phyloP scores from a whole-genome alignment of 768 basidiomycete genomes.

The Fistulinella prunicolor region DNA sequence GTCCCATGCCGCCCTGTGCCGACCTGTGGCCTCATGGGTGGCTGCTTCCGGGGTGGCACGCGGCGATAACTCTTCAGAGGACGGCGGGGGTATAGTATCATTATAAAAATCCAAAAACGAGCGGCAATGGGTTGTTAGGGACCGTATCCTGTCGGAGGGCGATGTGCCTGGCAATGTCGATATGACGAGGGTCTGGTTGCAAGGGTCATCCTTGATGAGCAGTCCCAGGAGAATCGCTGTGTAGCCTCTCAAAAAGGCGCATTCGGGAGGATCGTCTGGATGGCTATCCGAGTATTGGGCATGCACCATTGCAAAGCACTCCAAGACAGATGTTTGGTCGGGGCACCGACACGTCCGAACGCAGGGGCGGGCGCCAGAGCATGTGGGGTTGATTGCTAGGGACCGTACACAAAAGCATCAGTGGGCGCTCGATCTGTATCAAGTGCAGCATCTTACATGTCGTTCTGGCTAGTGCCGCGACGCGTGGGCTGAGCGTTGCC shows the following conservation, averaged over 20 bases:
- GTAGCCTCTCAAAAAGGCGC: conserved; percentile 65
- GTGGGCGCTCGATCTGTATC: neutral
- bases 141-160: conserved; percentile 26
- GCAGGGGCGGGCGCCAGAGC: conserved; percentile 49
- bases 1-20: conserved; percentile 17
- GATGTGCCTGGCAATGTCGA: conserved; percentile 36
- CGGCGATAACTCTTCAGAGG: conserved; percentile 23
- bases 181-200: conserved; percentile 34
- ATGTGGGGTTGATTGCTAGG: conserved; percentile 51
- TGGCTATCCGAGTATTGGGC: conserved; percentile 30
- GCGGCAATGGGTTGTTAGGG: conserved; percentile 35
- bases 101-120: conserved; percentile 43
- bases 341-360: conserved; percentile 52
- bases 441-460: conserved; percentile 41
- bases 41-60: conserved; percentile 7
- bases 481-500: conserved; percentile 54
- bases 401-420: neutral
- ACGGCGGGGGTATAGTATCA: conserved; percentile 30
- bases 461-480: conserved; percentile 44
- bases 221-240: conserved; percentile 71
- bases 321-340: conserved; percentile 41
- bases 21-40: neutral
- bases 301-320: conserved; percentile 52
- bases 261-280: conserved; percentile 32
- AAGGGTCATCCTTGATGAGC: conserved; percentile 34